Base-by-base conservation (phyloP, 176 grass and related monocot species). In the Juncus inflexus region DNA sequence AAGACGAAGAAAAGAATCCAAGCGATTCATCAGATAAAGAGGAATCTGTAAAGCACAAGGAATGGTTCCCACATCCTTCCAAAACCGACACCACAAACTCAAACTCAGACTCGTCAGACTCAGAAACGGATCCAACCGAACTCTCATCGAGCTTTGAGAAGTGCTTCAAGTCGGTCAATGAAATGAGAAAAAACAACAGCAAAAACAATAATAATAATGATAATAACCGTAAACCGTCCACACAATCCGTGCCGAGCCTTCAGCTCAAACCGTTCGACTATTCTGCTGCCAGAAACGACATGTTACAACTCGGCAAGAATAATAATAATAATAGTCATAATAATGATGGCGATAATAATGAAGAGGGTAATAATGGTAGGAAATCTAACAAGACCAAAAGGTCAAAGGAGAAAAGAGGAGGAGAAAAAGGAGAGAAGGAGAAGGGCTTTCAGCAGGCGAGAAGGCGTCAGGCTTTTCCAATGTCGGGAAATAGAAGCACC, bases 251-350 rank as follows among this genome's bases (percentile, higher is more conserved):
- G 45, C 67, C 68, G 36, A 84, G 69, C 35, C 56, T 75, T 40
- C 69, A 79, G 28, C 40, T 92, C 56, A 74, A 72, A 40, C 67
- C 80, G 39, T 99, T 86, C 69, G 75, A 99, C 36, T 99, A 99
- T 42, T 63, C 74, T 1, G 77, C 84, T 61, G 83, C 83, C 38
- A 97, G 84, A 77, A 89, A 89, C 52, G 85, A 65, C 43, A 70
- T 28, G 19, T 28, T 81, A 5, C 50, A 68, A 61, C 79, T 83
- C 82, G 77, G 77, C 60, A 79, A 78, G 72, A 77, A 80, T 9
- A 5, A 62, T 35, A 52, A 76, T 42, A 76, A 83, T 40, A 79
- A 74, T 54, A 76, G 76, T 55, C 69, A 16, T 45, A 52, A 55
- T 58, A 42, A 28, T 37, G 66, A 54, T 9, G 35, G 45, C 8